Evolutionary conservation across 768 basidiomycete species (phyloP).

Genomic region (Boletellus ananas): DNA sequence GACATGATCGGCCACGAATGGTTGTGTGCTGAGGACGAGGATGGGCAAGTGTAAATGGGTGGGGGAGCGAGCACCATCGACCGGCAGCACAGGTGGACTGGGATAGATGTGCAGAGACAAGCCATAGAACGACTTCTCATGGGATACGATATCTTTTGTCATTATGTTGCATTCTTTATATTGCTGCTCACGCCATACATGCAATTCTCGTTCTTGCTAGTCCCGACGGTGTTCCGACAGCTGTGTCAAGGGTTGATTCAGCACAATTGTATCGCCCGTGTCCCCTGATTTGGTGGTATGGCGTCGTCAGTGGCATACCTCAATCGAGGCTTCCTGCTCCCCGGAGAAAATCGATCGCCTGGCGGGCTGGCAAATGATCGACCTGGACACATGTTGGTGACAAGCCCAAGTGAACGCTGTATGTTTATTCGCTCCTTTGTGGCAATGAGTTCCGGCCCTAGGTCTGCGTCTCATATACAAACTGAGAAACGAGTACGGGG

Average conservation of each 20-base stretch:
- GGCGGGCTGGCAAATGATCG: too few relatives aligned
- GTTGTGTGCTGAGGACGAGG: slow-evolving; percentile 46
- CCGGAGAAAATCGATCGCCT: too few relatives aligned
- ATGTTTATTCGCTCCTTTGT: too few relatives aligned
- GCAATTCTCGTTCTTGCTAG: not conserved
- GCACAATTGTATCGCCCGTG: too few relatives aligned
- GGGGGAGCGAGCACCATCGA: slow-evolving; percentile 20
- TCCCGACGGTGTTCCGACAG: not conserved
- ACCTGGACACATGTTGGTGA: too few relatives aligned
- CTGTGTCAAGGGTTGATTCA: too few relatives aligned
- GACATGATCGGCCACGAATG: slow-evolving; percentile 76
- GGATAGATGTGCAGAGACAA: slow-evolving; percentile 10
- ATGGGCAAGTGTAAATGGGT: slow-evolving; percentile 25
- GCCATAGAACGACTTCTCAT: slow-evolving; percentile 5
- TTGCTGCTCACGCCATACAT: not conserved
- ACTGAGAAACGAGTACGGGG: not conserved
- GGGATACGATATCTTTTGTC: slow-evolving; percentile 1
- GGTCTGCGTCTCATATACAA: too few relatives aligned
- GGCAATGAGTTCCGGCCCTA: too few relatives aligned
- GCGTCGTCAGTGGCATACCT: too few relatives aligned
- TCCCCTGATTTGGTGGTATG: too few relatives aligned
- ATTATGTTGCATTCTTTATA: slow-evolving; percentile 7
- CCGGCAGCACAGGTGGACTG: not conserved
- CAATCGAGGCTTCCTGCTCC: too few relatives aligned
- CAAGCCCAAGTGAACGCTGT: too few relatives aligned